Evolutionary conservation across 2,329 filamentous ascomycete species (phyloP), one percentile per base, ranked within the genome.

Genomic region (Hypoxylon sp.): DNA sequence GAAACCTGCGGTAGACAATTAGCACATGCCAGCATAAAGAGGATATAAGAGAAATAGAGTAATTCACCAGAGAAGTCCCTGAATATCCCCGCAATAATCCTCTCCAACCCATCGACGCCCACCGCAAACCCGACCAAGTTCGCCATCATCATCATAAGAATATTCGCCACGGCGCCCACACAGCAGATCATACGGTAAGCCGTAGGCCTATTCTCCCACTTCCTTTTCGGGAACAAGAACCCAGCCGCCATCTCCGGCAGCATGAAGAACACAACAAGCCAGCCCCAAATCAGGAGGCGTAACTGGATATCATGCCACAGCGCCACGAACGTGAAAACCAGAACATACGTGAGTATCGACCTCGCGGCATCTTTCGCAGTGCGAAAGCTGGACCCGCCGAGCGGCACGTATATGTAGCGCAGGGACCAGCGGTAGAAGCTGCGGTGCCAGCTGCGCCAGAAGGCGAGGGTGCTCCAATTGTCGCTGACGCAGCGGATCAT

Each of bases 231-330:
- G 77, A 99, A 97, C 0, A 94, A 63, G 39, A 88, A 82, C 0
- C 84, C 83, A 0, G 89, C 93, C 6, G 91, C 81, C 71, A 95
- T 87, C 81, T 99, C 96, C 0, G 96, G 96, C 5, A 97, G 78
- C 78, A 99, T 93, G 80, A 99, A 99, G 23, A 98, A 81, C 0
- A 96, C 94, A 68, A 99, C 89, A 39, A 99, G 85, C 96, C 96
- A 99, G 27, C 96, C 95, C 96, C 96, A 99, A 78, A 97, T 91
- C 30, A 99, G 85, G 39, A 99, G 84, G 8, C 91, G 88, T 29
- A 98, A 86, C 80, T 97, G 91, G 74, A 99, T 97, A 74, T 99
- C 96, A 80, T 99, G 96, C 96, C 96, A 99, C 27, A 99, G 83
- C 0, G 96, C 96, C 23, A 99, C 96, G 74, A 99, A 99, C 0